These are phyloP conservation scores for Colletotrichum godetiae DNA, from an alignment of 2,329 filamentous ascomycete species.

Conservation along the genomic window DNA sequence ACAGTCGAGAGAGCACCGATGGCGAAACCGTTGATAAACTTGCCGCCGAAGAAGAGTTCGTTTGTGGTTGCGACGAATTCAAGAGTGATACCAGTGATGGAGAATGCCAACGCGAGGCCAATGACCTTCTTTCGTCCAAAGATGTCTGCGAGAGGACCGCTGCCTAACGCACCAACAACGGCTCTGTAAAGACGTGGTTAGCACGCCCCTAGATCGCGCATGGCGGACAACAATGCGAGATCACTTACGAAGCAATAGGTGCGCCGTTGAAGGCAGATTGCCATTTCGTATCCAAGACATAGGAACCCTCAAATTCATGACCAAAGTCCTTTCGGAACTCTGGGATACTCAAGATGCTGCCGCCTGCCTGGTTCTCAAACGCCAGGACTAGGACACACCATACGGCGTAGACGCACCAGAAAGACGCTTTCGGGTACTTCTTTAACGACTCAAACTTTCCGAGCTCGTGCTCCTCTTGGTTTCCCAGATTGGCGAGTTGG, in stretches of 20 bases:
- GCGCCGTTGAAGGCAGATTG: constrained; percentile 56
- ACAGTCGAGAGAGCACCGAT: constrained; percentile 42
- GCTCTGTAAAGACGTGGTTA: constrained; percentile 24
- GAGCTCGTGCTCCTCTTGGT: constrained; percentile 43
- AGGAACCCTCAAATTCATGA: constrained; percentile 46
- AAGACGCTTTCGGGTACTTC: constrained; percentile 40
- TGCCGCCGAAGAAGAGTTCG: constrained; percentile 53
- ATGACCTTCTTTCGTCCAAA: constrained; percentile 46
- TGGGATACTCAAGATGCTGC: constrained; percentile 55
- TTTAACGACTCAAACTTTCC: constrained; percentile 38
- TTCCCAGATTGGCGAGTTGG: constrained; percentile 36
- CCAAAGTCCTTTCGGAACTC: constrained; percentile 59
- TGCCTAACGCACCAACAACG: constrained; percentile 44
- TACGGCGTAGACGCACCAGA: constrained; percentile 52
- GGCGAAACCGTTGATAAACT: constrained; percentile 55
- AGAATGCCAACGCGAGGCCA: constrained; percentile 46
- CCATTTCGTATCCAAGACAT: constrained; percentile 55
- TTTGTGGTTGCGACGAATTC: constrained; percentile 54
- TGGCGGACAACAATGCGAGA: not conserved
- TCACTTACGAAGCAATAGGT: constrained; percentile 49
- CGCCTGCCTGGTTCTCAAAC: constrained; percentile 55
- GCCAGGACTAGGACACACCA: constrained; percentile 52
- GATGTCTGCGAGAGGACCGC: constrained; percentile 45
- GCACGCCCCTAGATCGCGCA: accelerated
- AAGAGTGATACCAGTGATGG: constrained; percentile 51